phyloP scores from a whole-genome alignment of 2,329 filamentous ascomycete genomes.

The Knufia fluminis region DNA sequence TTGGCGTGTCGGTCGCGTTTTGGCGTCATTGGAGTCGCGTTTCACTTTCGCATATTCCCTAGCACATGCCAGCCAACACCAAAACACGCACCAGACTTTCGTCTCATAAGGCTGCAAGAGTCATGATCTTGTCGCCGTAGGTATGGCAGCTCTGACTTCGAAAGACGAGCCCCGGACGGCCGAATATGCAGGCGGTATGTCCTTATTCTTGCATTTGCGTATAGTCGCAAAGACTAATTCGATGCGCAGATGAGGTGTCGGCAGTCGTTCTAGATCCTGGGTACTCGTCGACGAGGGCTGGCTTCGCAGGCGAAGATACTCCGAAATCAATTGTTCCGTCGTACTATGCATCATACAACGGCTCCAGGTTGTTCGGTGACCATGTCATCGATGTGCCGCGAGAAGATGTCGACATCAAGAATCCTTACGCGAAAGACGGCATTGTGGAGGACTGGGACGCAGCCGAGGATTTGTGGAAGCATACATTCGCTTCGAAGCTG shows the following conservation, averaged over 20 bases:
- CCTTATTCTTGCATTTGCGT: background rate
- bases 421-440: slow-evolving; percentile 83
- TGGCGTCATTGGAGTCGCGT: too few species aligned
- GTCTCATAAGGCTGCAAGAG: background rate
- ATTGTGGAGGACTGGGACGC: slow-evolving; percentile 95
- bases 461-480: slow-evolving; percentile 82
- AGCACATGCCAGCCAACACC: too few species aligned
- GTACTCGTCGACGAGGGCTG: slow-evolving; percentile 81
- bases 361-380: slow-evolving; percentile 70
- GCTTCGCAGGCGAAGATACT: slow-evolving; percentile 94
- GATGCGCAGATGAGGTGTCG: slow-evolving; percentile 74
- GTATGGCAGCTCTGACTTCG: slow-evolving; percentile 15
- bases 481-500: slow-evolving; percentile 78
- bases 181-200: slow-evolving; percentile 43
- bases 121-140: slow-evolving; percentile 1
- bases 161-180: slow-evolving; percentile 33
- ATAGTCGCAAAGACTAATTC: background rate
- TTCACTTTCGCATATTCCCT: too few species aligned
- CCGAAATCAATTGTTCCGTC: slow-evolving; percentile 90
- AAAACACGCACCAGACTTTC: background rate
- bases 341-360: slow-evolving; percentile 62
- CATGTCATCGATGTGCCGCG: slow-evolving; percentile 74
- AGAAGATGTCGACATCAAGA: slow-evolving; percentile 70
- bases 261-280: slow-evolving; percentile 94
- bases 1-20: too few species aligned